Evolutionary conservation across 2,329 filamentous ascomycete species (phyloP).

Genomic region (Lomentospora prolificans): DNA sequence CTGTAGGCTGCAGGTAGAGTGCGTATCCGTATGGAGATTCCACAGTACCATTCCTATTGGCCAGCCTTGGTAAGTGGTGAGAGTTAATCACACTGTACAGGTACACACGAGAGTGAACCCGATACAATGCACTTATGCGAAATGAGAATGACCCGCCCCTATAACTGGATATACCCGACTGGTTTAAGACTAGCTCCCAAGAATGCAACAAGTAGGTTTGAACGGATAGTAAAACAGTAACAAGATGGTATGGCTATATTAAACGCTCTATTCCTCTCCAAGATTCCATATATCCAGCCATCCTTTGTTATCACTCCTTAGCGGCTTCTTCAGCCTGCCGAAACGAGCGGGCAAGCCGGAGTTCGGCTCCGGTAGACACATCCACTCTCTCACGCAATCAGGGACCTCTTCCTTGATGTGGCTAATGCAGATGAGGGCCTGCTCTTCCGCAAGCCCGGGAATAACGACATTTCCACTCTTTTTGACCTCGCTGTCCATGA

Average conservation of each 20-base stretch:
- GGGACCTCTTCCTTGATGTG: constrained; percentile 89
- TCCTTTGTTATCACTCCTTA: constrained; percentile 43
- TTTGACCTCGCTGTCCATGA: constrained; percentile 36
- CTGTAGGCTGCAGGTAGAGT: not conserved
- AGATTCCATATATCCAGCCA: constrained; percentile 57
- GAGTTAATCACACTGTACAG: not conserved
- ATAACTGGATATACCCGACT: no score
- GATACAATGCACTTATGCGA: not conserved
- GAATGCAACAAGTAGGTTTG: no score
- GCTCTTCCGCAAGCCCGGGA: constrained; percentile 53
- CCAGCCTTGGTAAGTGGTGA: not conserved
- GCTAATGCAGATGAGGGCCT: constrained; percentile 86
- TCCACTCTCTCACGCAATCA: constrained; percentile 69
- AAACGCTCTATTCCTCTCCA: not conserved
- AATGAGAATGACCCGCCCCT: no score
- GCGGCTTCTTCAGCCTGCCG: constrained; percentile 51
- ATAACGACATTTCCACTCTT: constrained; percentile 39
- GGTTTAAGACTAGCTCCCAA: no score
- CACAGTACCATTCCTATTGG: not conserved
- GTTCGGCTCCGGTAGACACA: constrained; percentile 72
- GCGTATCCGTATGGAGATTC: not conserved
- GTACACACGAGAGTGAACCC: not conserved
- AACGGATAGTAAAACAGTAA: no score
- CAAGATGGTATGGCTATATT: no score
- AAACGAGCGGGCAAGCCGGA: constrained; percentile 51